Evolutionary conservation across 108 stramenopile genomes (phyloP).

Genomic region (Nannochloropsis granulata): DNA sequence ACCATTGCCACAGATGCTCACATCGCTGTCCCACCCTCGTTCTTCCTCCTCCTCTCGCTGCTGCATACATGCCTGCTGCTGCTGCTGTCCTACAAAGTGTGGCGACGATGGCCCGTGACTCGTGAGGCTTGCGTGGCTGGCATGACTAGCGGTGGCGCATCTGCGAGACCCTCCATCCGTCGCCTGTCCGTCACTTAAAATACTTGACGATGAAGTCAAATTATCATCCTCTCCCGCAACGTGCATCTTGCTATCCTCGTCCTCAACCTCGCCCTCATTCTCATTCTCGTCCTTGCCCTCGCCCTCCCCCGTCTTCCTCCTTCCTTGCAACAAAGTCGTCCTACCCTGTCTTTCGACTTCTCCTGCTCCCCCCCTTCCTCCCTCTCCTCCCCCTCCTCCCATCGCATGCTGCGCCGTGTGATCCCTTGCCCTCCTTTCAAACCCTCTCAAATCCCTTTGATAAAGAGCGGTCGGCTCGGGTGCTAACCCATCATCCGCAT

Average conservation of each 20-base stretch:
- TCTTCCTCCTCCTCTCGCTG: neutral
- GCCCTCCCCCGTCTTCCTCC: neutral
- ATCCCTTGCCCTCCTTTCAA: slow-evolving; percentile 2
- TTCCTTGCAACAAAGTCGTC: neutral
- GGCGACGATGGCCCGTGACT: too few relatives aligned
- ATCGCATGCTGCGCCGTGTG: slow-evolving; percentile 22
- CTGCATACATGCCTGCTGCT: neutral
- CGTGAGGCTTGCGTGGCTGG: too few relatives aligned
- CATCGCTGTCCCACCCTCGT: neutral
- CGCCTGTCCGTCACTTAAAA: neutral
- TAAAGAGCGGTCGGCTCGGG: slow-evolving; percentile 37
- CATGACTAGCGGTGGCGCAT: too few relatives aligned
- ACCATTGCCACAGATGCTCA: neutral
- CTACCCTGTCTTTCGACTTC: neutral
- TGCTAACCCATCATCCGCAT: slow-evolving; percentile 55
- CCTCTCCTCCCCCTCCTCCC: neutral
- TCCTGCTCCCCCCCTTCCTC: neutral
- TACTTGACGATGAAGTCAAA: neutral
- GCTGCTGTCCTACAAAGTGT: neutral
- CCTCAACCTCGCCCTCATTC: neutral
- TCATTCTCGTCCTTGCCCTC: neutral
- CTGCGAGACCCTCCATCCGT: neutral
- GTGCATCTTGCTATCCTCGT: neutral
- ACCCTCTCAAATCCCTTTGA: slow-evolving; percentile 1
- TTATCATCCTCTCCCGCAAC: neutral